phyloP scores from a whole-genome alignment of 345 rosid genomes.

The Excoecaria agallocha region DNA sequence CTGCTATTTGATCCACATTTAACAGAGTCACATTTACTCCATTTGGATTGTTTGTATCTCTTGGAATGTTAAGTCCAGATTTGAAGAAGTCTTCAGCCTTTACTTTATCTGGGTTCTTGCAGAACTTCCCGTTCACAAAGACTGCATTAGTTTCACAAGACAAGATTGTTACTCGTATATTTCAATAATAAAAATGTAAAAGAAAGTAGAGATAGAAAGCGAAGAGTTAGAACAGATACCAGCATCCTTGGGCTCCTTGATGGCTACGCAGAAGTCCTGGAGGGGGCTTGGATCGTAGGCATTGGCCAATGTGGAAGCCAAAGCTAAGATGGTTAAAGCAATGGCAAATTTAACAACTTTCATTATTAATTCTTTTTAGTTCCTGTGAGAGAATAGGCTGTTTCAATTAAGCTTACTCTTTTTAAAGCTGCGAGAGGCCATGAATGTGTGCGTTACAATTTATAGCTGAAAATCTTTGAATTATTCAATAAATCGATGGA shows the following conservation, averaged over 20 bases:
- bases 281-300: too few species aligned
- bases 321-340: too few species aligned
- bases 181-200: too few species aligned
- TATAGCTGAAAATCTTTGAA: neutral
- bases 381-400: neutral
- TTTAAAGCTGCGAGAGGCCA: neutral
- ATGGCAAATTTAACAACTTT: too few species aligned
- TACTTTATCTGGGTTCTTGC: neutral
- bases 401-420: neutral
- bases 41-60: constrained; percentile 1
- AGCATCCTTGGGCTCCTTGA: too few species aligned
- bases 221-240: too few species aligned
- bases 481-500: neutral
- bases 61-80: neutral
- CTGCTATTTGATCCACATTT: neutral
- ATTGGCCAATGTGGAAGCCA: too few species aligned
- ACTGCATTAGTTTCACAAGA: too few species aligned
- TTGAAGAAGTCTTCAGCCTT: constrained; percentile 3
- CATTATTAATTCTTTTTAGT: too few species aligned
- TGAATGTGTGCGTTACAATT: neutral
- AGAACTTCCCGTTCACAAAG: neutral
- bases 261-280: too few species aligned
- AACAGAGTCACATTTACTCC: neutral
- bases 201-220: too few species aligned
- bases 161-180: too few species aligned